A percentile compares a stretch with the other conserved stretches of the same genome.
Evolutionary conservation across 495 filamentous ascomycete genomes (phyloP).

Genomic region (Aspergillus taichungensis): DNA sequence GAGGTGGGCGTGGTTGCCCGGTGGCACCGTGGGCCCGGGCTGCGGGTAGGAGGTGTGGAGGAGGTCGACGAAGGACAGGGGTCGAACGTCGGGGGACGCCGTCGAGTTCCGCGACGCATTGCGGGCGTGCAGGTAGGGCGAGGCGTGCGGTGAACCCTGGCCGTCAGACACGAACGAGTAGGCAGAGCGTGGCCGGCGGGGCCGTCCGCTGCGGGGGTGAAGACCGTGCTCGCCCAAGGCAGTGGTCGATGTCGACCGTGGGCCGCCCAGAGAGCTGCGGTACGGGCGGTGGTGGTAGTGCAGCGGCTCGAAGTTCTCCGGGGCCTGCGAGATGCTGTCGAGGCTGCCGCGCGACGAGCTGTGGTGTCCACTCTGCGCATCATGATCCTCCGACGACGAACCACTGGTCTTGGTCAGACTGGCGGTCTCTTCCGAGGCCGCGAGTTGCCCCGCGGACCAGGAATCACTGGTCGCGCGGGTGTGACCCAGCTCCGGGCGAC

Average conservation of each 20-base stretch:
- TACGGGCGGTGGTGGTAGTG: slow-evolving; percentile 44
- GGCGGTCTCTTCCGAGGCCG: slow-evolving; percentile 15
- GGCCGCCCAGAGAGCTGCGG: slow-evolving; percentile 7
- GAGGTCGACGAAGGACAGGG: slow-evolving; percentile 76
- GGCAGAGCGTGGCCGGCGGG: slow-evolving; percentile 58
- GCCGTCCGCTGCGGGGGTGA: slow-evolving; percentile 41
- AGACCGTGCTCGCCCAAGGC: slow-evolving; percentile 16
- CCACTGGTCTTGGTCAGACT: slow-evolving; percentile 16
- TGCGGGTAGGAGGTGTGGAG: slow-evolving; percentile 85
- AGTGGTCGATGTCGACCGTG: slow-evolving; percentile 8
- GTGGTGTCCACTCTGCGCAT: slow-evolving; percentile 16
- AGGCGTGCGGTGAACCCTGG: slow-evolving; percentile 46
- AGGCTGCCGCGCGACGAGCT: slow-evolving; percentile 33
- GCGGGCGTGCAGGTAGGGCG: slow-evolving; percentile 41
- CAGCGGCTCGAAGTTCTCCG: slow-evolving; percentile 37
- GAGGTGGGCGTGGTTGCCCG: slow-evolving; percentile 69
- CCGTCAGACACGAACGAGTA: slow-evolving; percentile 67
- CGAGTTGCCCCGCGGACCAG: slow-evolving; percentile 30
- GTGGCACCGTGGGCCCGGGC: slow-evolving; percentile 62
- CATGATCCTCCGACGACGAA: slow-evolving; percentile 19
- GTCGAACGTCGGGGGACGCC: slow-evolving; percentile 64
- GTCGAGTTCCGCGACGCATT: slow-evolving; percentile 52
- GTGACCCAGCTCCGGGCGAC: slow-evolving; percentile 14
- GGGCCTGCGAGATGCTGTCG: slow-evolving; percentile 25
- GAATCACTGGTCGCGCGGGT: slow-evolving; percentile 33